Evolutionary conservation across 768 basidiomycete species (phyloP).

Genomic region (Hygrocybe punicea): DNA sequence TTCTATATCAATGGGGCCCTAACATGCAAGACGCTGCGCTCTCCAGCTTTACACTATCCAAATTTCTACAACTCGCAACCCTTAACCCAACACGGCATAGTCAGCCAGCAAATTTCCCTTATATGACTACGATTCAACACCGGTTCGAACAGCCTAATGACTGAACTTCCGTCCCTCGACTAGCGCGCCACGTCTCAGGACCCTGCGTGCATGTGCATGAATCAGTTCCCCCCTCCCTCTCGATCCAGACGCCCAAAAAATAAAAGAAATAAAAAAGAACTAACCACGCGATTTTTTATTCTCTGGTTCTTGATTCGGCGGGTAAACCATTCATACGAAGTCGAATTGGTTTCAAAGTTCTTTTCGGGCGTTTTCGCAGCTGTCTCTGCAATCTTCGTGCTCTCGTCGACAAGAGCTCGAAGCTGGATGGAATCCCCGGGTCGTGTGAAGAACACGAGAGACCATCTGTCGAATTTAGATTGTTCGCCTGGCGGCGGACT

Average conservation of each 20-base stretch:
- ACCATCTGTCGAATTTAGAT: conserved; percentile 53
- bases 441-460: conserved; percentile 65
- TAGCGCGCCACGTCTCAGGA: conserved; percentile 46
- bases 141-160: not conserved
- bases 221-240: not conserved
- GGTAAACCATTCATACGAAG: conserved; percentile 44
- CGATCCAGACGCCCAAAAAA: not conserved
- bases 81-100: no score
- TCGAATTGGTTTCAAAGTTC: conserved; percentile 36
- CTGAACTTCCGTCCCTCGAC: conserved; percentile 42
- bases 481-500: conserved; percentile 62
- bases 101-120: not conserved
- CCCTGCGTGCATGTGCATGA: conserved; percentile 35
- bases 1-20: no score
- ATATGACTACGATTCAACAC: no score
- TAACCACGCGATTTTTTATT: conserved; percentile 42
- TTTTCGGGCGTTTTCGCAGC: conserved; percentile 38
- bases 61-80: no score
- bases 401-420: conserved; percentile 50
- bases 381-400: conserved; percentile 46
- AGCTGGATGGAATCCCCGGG: conserved; percentile 53
- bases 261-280: conserved; percentile 7
- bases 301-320: conserved; percentile 45
- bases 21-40: no score
- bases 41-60: no score